Conservation (phyloP, 495 filamentous ascomycete genomes). For the Penicillium antarcticum region DNA sequence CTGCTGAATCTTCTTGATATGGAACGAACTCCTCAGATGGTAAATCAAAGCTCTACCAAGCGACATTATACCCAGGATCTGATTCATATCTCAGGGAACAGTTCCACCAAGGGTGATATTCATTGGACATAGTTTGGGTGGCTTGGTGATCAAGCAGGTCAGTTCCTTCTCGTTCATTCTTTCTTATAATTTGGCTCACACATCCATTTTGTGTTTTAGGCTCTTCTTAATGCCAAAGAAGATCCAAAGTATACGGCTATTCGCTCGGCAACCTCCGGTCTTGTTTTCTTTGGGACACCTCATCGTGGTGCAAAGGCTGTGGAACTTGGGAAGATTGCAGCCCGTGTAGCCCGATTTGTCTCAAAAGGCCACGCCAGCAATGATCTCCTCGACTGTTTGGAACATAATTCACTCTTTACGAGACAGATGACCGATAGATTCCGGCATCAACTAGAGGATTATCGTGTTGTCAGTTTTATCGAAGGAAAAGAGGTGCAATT, state of each 20-base stretch:
- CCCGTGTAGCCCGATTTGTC: conserved; percentile 31
- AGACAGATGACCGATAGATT: conserved; percentile 38
- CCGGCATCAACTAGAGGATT: conserved; percentile 36
- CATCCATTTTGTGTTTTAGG: conserved; percentile 15
- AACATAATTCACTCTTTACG: conserved; percentile 40
- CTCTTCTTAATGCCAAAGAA: conserved; percentile 40
- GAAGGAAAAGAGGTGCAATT: conserved; percentile 40
- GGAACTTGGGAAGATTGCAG: conserved; percentile 37
- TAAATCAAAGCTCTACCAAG: background rate
- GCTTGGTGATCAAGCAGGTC: conserved; percentile 46
- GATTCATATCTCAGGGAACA: conserved; percentile 4
- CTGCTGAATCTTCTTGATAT: conserved; percentile 34
- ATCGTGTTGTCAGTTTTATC: conserved; percentile 39
- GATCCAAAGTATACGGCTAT: conserved; percentile 39
- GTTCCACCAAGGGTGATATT: conserved; percentile 39
- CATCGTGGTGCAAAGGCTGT: conserved; percentile 42
- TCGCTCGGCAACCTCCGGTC: conserved; percentile 33
- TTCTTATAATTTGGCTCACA: background rate
- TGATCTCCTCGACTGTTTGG: conserved; percentile 33
- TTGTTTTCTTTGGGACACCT: conserved; percentile 48
- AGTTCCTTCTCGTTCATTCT: background rate
- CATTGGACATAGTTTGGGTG: conserved; percentile 45
- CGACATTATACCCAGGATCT: background rate
- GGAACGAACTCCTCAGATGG: conserved; percentile 28
- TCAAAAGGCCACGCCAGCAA: conserved; percentile 34